A percentile compares a stretch with the other conserved stretches of the same genome.
Conservation (phyloP, 1,284 basidiomycete genomes). For the Ustilago hordei region DNA sequence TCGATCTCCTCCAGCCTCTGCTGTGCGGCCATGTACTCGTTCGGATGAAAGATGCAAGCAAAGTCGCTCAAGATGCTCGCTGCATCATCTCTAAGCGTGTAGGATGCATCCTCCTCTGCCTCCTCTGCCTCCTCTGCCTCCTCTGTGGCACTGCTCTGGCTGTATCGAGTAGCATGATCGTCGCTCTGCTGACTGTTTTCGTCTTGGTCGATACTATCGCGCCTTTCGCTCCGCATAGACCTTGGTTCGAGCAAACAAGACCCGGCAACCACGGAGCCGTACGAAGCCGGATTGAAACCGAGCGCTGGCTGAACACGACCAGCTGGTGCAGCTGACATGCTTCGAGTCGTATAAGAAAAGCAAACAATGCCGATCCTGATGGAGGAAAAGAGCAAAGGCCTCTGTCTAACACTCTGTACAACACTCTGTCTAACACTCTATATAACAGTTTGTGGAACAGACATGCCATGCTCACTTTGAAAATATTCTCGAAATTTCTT, state of each 20-base stretch:
- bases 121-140: slow-evolving; percentile 6
- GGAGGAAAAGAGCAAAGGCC: background rate
- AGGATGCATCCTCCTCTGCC: slow-evolving; percentile 2
- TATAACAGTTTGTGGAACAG: too few species aligned
- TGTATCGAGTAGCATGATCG: slow-evolving; percentile 1
- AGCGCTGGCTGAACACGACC: slow-evolving; percentile 33
- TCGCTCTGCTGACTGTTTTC: slow-evolving; percentile 7
- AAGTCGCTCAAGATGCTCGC: slow-evolving; percentile 44
- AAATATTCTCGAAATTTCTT: too few species aligned
- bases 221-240: slow-evolving; percentile 24
- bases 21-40: slow-evolving; percentile 45
- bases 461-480: too few species aligned
- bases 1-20: slow-evolving; percentile 33
- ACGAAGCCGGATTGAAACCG: slow-evolving; percentile 41
- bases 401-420: too few species aligned
- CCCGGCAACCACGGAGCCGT: slow-evolving; percentile 33
- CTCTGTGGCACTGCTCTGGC: slow-evolving; percentile 22
- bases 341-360: background rate
- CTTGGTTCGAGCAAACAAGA: slow-evolving; percentile 27
- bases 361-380: background rate
- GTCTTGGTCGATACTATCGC: slow-evolving; percentile 29
- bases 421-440: too few species aligned
- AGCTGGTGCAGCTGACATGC: slow-evolving; percentile 43
- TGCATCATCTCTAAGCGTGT: slow-evolving; percentile 18
- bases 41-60: slow-evolving; percentile 50